These are phyloP conservation scores for Brassica nigra DNA, from an alignment of 345 rosid species.

Conservation along the genomic window DNA sequence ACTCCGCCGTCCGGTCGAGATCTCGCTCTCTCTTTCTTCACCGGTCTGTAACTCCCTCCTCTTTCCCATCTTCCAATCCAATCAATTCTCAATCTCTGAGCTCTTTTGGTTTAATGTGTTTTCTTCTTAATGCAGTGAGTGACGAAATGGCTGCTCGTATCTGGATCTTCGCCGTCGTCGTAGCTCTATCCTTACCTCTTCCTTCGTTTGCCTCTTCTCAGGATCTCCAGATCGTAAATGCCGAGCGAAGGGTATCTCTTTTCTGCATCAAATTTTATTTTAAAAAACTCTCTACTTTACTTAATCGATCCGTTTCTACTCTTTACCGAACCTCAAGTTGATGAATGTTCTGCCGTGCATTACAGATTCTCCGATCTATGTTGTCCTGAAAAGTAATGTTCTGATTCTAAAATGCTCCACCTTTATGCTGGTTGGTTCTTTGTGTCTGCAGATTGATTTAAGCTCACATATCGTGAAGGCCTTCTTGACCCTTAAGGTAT, in stretches of 20 bases:
- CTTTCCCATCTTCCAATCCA: constrained; percentile 4
- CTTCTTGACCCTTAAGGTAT: constrained; percentile 90
- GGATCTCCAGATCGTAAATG: constrained; percentile 70
- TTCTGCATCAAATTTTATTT: background rate
- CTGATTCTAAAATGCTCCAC: background rate
- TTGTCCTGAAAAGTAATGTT: background rate
- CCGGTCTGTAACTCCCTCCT: background rate
- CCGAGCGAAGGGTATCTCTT: constrained; percentile 76
- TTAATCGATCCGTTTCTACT: background rate
- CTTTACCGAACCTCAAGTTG: background rate
- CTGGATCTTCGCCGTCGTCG: constrained; percentile 46
- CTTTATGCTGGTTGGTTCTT: constrained; percentile 25
- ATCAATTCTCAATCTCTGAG: constrained; percentile 15
- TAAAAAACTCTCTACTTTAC: background rate
- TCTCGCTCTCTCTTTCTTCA: background rate
- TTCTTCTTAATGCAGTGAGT: constrained; percentile 28
- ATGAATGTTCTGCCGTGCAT: background rate
- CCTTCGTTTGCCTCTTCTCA: constrained; percentile 47
- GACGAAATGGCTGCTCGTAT: constrained; percentile 52
- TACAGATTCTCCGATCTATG: constrained; percentile 21
- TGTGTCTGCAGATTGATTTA: constrained; percentile 82
- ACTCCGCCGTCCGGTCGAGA: constrained; percentile 24
- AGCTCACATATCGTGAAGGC: constrained; percentile 79
- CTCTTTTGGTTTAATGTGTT: constrained; percentile 14
- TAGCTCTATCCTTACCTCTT: constrained; percentile 41